Evolutionary conservation across 2,329 filamentous ascomycete genomes (phyloP), one percentile per base, ranked within the genome.

Genomic region (Hypoxylon rubiginosum): DNA sequence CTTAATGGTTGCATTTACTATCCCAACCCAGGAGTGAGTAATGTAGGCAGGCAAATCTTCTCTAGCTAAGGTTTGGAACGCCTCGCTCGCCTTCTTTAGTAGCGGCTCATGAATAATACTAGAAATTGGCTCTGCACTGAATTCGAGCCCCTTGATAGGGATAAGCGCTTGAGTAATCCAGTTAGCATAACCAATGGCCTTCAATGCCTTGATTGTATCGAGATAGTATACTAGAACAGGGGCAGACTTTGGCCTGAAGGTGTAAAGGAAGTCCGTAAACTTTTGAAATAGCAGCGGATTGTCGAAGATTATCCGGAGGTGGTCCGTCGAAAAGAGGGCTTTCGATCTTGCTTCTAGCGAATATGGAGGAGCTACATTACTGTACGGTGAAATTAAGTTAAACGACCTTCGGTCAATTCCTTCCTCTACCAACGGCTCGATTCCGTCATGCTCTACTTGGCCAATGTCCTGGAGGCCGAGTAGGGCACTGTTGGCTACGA

Each of bases 41-140:
- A 94, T 86, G 73, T 90, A 94, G 0, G 90, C 90, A 1, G 91
- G 90, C 1, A 94, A 78, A 62, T 93, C 91, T 45, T 93, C 88
- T 32, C 84, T 82, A 0, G 89, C 88, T 11, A 94, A 79, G 0
- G 84, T 80, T 34, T 89, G 84, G 61, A 94, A 91, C 1, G 90
- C 89, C 64, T 86, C 81, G n/a, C 84, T 80, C 0, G 90, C 88
- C 72, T 90, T 90, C 58, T 86, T 84, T 71, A 90, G 83, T 17
- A 94, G 79, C 0, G 84, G 80, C 2, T 79, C 77, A 70, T 92
- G 92, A 7, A 82, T 75, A 0, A 89, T 91, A 1, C 81, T 78
- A 11, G 82, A 81, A 1, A 86, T 82, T 2, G 79, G 76, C 3
- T 82, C 79, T 0, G 82, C 75, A 0, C 86, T 88, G 61, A 91